phyloP scores from a whole-genome alignment of 1,284 basidiomycete genomes.

The Chondrostereum purpureum region DNA sequence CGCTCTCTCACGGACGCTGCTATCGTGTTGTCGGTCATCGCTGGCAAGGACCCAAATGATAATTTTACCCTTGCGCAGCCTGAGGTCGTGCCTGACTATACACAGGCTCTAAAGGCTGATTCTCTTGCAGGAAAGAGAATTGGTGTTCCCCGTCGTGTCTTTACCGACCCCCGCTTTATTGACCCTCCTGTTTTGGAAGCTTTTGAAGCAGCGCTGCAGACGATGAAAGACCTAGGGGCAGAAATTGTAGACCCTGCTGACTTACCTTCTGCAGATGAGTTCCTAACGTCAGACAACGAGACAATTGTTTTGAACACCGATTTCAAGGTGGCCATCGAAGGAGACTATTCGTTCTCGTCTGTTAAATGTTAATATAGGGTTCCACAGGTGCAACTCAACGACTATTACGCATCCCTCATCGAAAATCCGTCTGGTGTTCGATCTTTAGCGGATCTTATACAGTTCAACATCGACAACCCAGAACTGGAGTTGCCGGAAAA shows the following conservation, averaged over 20 bases:
- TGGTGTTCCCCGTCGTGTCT: slow-evolving; percentile 48
- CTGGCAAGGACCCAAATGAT: slow-evolving; percentile 53
- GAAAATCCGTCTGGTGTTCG: slow-evolving; percentile 47
- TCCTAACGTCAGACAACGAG: slow-evolving; percentile 45
- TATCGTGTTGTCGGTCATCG: slow-evolving; percentile 51
- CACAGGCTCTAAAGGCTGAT: slow-evolving; percentile 39
- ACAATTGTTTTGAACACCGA: slow-evolving; percentile 46
- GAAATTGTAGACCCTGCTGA: slow-evolving; percentile 59
- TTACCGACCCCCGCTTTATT: slow-evolving; percentile 37
- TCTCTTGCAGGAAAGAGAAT: slow-evolving; percentile 52
- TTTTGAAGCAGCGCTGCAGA: slow-evolving; percentile 44
- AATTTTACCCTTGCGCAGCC: slow-evolving; percentile 58
- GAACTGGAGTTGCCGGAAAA: slow-evolving; percentile 41
- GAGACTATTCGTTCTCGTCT: too few relatives aligned
- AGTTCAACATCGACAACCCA: slow-evolving; percentile 45
- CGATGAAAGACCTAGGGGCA: slow-evolving; percentile 46
- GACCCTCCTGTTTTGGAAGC: slow-evolving; percentile 37
- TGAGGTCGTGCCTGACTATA: slow-evolving; percentile 45
- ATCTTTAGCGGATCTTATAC: slow-evolving; percentile 48
- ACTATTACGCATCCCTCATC: slow-evolving; percentile 36
- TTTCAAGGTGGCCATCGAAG: slow-evolving; percentile 41
- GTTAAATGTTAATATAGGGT: too few relatives aligned
- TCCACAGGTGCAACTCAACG: slow-evolving; percentile 43
- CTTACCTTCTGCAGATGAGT: slow-evolving; percentile 49
- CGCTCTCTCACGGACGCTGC: slow-evolving; percentile 57